Base-by-base conservation (phyloP, 176 grass and related monocot genomes). In the Oryza officinalis region DNA sequence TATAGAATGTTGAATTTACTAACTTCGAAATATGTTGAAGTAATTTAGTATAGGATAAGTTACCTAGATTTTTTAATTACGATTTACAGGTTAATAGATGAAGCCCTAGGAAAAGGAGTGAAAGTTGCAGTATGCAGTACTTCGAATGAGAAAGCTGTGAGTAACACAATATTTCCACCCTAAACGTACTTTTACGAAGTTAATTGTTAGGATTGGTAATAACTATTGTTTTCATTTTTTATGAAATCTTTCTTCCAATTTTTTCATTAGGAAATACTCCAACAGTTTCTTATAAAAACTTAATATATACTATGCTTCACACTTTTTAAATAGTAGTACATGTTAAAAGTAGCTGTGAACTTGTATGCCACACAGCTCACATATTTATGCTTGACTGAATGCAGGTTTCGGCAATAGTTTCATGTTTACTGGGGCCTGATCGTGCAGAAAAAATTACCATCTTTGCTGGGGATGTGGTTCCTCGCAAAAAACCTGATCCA, bases 381-480 rank as follows among this genome's bases (percentile, higher is more conserved):
- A 77, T 63, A 25, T 60, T 87, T 46, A 65, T 46, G 52, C 27
- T 74, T 25, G 28, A 72, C 63, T 75, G 20, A 30, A 63, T 88
- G 68, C 89, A 98, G 95, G 95, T 98, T 86, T 89, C 92, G 28
- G 90, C 95, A 77, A 98, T 98, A 93, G 92, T 98, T 35, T 93
- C 95, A 33, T 91, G 74, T 76, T 88, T 98, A 81, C 83, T 98
- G 63, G 95, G 95, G 27, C 85, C 88, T 61, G 85, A 93, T 26
- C 72, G 87, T 90, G 89, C 92, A 85, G 87, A 93, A 69, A 98
- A 93, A 76, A 98, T 98, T 86, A 92, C 80, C 65, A 95, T 98
- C 84, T 98, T 98, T 84, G 95, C 95, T 86, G 95, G 95, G 41
- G 95, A 98, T 85, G 92, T 98, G 71, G 95, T 98, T 88, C 92